Evolutionary conservation across 2,329 filamentous ascomycete species (phyloP).

Genomic region (Corniculantispora saksenae): DNA sequence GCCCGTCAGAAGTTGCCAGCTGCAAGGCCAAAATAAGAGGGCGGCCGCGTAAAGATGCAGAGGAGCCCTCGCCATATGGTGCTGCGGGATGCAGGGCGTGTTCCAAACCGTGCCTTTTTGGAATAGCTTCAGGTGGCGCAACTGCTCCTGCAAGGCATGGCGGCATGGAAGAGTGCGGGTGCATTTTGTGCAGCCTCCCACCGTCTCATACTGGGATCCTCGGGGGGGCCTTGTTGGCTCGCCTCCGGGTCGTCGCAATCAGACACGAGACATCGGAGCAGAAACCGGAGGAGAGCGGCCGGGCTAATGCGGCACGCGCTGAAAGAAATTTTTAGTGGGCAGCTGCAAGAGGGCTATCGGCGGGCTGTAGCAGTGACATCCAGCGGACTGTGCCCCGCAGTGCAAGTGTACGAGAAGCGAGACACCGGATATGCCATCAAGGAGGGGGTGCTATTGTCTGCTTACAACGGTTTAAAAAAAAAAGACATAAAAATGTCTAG

Average conservation of each 20-base stretch:
- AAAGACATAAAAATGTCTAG: too few species aligned
- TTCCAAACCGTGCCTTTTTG: not conserved
- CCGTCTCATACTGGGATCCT: not conserved
- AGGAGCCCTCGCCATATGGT: too few species aligned
- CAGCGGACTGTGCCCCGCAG: not conserved
- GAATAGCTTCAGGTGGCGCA: not conserved
- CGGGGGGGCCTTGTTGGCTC: not conserved
- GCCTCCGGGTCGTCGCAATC: not conserved
- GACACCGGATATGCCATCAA: too few species aligned
- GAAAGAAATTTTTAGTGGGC: slow-evolving; percentile 11
- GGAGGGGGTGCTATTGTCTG: too few species aligned
- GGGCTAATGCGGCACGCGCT: not conserved
- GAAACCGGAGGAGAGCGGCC: slow-evolving; percentile 11
- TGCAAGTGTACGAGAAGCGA: not conserved
- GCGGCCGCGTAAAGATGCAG: too few species aligned
- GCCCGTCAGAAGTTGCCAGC: not conserved
- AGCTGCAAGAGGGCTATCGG: not conserved
- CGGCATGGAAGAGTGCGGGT: not conserved
- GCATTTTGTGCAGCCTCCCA: not conserved
- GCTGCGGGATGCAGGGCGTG: slow-evolving; percentile 4
- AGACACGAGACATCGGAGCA: slow-evolving; percentile 13
- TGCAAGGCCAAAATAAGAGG: too few species aligned
- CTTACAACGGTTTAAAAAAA: too few species aligned
- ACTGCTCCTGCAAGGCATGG: not conserved
- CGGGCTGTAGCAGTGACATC: not conserved